Percentiles rank a stretch among this genome's conserved stretches.
These are phyloP conservation scores for Epichloe brachyelytri DNA, from an alignment of 2,329 filamentous ascomycete genomes.

Conservation along the genomic window DNA sequence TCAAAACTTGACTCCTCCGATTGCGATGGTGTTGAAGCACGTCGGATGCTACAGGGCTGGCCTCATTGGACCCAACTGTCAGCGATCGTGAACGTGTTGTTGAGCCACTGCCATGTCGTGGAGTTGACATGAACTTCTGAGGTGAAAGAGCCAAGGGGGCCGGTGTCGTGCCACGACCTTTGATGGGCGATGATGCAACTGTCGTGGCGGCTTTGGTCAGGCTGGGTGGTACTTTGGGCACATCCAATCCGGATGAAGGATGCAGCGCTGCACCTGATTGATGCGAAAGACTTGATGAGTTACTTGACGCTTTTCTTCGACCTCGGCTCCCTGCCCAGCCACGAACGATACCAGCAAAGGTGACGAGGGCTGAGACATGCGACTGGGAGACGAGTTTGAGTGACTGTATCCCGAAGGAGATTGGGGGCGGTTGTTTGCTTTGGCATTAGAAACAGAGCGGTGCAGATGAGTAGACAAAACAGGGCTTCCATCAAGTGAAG, in stretches of 20 bases:
- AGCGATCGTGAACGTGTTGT: constrained; percentile 70
- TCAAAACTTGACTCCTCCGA: constrained; percentile 86
- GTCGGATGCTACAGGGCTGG: constrained; percentile 58
- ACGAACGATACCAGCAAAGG: constrained; percentile 96
- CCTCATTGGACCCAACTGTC: constrained; percentile 89
- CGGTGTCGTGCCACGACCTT: constrained; percentile 37
- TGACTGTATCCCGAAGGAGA: constrained; percentile 76
- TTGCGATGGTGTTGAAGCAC: constrained; percentile 72
- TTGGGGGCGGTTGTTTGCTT: constrained; percentile 62
- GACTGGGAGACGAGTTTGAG: constrained; percentile 73
- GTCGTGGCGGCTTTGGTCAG: constrained; percentile 48
- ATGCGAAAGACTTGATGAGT: constrained; percentile 71
- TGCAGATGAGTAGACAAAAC: constrained; percentile 69
- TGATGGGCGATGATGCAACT: constrained; percentile 42
- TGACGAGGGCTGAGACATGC: constrained; percentile 53
- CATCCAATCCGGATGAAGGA: constrained; percentile 58
- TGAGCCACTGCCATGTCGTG: constrained; percentile 46
- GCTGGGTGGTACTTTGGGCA: constrained; percentile 47
- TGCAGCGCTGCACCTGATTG: constrained; percentile 57
- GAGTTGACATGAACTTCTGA: constrained; percentile 48
- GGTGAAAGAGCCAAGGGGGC: constrained; percentile 44
- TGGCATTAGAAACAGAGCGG: constrained; percentile 70
- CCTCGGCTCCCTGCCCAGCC: constrained; percentile 65
- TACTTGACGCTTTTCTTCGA: constrained; percentile 83
- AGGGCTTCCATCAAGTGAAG: constrained; percentile 73